Base-by-base conservation (phyloP, 768 basidiomycete species). In the Zangia roseola region DNA sequence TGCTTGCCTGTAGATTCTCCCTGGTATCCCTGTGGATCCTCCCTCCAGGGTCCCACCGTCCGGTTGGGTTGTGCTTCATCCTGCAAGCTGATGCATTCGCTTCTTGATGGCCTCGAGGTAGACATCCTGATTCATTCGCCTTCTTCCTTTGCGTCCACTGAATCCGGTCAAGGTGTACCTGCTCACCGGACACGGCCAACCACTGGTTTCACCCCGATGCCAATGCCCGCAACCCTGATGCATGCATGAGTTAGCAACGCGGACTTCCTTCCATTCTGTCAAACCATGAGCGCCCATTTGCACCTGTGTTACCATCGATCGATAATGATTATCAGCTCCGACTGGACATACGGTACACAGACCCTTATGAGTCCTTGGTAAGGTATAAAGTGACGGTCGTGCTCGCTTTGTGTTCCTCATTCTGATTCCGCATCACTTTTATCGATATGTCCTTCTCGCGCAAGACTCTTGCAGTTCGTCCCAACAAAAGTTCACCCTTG, bases 381-480 rank as follows among this genome's bases (percentile, higher is more conserved):
- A 31, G 33, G 35, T 59, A 64, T 63, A 62, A 62, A 59, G 39
- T 17, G 39, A 10, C 24, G 24, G 33, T 14, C 10, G 4, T 19
- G 14, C 16, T 6, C 21, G 23, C 21, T 43, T 13, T 8, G 5
- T 25, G 20, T 16, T 17, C 36, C 6, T 16, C 40, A 31, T 17
- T n/a, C 41, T 40, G 40, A 5, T 2, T 23, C 12, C 16, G 3
- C 7, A 40, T 38, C 17, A 37, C 36, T 9, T 37, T 12, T 33
- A 43, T 6, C 31, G 54, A 6, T 49, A 64, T 62, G 59, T 64
- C 54, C 42, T 59, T 52, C 47, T 43, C 47, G 19, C 59, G 38
- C 45, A 55, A 40, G 35, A 16, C 44, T 16, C 31, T 31, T 31
- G 14, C 14, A 16, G 14, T 31, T 16, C 31, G 31, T 16, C 31